Evolutionary conservation across 805 yeast species (phyloP), one percentile per base, ranked within the genome.

Genomic region (Ogataea kodamae): DNA sequence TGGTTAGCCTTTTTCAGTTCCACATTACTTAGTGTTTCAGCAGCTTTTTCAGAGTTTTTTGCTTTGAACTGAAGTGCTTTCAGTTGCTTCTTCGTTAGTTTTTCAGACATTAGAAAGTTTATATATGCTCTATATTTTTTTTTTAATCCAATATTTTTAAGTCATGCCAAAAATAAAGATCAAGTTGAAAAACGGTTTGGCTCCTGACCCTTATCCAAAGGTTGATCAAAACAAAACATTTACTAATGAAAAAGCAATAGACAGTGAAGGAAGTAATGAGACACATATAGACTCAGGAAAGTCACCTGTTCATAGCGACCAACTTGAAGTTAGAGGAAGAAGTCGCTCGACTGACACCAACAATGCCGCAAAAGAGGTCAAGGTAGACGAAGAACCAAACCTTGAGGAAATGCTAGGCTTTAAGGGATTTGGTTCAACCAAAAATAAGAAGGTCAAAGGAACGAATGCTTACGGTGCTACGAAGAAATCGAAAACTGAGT

Each of bases 51-150:
- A 48, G 59, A 51, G 53, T 46, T 49, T 28, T 56, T 52, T 1
- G 57, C 45, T 40, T 74, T 65, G 57, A 78, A 79, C 49, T 72
- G 74, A 25, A 76, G 66, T 8, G 83, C 81, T 52, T 79, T 79
- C 36, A 64, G 65, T 55, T 80, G 78, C 49, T 77, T 79, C 64
- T 78, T 79, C n/a, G 81, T 74, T 17, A 78, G 61, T 52, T 76
- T 77, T 25, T 30, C 37, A 24, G 35, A 35, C 34, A 35, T 29
- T 14, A n/a, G n/a, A 12, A 5, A 33, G 18, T 22, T 18, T 26
- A 15, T 28, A 22, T n/a, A n/a, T n/a, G n/a, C n/a, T n/a, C n/a
- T n/a, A n/a, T n/a, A n/a, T n/a, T 35, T 31, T 34, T 34, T 28
- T 39, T 35, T 15, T 15, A 32, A 23, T 33, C 27, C n/a, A 17